Base-by-base conservation (phyloP, 139 green algal species). In the Spirogloea muscicola region DNA sequence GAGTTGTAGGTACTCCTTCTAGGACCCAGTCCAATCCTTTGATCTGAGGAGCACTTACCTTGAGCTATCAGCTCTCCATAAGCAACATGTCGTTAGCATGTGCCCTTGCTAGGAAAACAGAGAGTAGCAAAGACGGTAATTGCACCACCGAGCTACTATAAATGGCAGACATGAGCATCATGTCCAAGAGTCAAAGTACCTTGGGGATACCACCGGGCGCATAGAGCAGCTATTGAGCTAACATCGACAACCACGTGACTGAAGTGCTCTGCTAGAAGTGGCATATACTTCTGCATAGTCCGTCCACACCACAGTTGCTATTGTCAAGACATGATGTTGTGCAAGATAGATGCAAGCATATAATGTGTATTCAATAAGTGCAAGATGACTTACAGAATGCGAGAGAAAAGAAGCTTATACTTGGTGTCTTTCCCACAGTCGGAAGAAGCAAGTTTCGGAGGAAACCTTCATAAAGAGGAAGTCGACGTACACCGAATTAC, bases 221-320 rank as follows among this genome's bases (percentile, higher is more conserved):
- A 58, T 3, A 84, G 41, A n/a, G 96, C 91, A 37, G 87, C 86
- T 31, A 97, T 66, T 1, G 80, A 92, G 51, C 76, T 90, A 33
- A 97, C 92, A 70, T 97, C 92, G 40, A 96, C 86, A n/a, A 96
- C 92, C 39, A 91, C 82, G 85, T 95, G 94, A 75, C 89, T 84
- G 6, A 96, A 75, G 77, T 94, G 84, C 1, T 82, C 84, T 5
- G 82, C 62, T 39, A 97, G 68, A 0, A 51, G 37, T 0, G 93
- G 93, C 93, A 97, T 97, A 82, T 92, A 73, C 49, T 81, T 81
- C 34, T 86, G 70, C 43, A 36, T 18, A 60, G 4, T 3, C 9
- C 7, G 3, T 21, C 4, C 58, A 27, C 63, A 58, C 4, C 21
- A 31, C 21, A 55, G 21, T 55, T 21, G 46, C 21, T 55, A 55